Evolutionary conservation across 352 stramenopile species (phyloP), one percentile per base, ranked within the genome.

Genomic region (Globisporangium alternatum): DNA sequence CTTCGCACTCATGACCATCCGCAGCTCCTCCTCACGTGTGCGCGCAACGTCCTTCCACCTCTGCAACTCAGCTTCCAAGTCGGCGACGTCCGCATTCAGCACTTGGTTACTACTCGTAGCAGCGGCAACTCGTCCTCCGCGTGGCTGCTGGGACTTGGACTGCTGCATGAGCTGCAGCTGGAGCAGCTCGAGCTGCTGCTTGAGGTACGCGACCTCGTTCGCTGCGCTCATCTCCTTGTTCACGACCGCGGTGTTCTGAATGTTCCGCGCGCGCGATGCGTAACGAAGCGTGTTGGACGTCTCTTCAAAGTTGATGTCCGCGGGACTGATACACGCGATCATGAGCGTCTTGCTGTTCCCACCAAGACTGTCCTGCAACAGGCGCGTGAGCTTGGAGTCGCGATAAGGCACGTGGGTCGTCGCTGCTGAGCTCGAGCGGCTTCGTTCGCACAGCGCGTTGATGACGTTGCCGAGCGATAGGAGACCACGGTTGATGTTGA

Each of bases 171-270:
- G 62, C 62, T 91, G 78, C 12, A 89, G 59, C 49, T 90, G 75
- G 37, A 90, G 56, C 37, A 90, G 62, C 52, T 85, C 81, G 21
- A 94, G 52, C 64, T 94, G 81, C 59, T 87, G 79, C 56, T 88
- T 89, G 8, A 93, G 69, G 43, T 76, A 80, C 5, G 43, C 37
- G 10, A 92, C 63, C 63, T 89, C 76, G 55, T 72, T 97, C 33
- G 93, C 84, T 25, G 95, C 86, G 60, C 97, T 98, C 22, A 91
- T 78, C 64, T 99, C 95, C 65, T 98, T 93, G 73, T 99, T 99
- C 41, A 99, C 91, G 58, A 98, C 86, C 1, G 97, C 95, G 63
- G 93, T 90, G 74, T 99, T 99, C 68, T 99, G 96, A 69, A 99
- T 99, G 60, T 99, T 98, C 51, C 99, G 99, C 5, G 98, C 95